Conservation (phyloP, 441 rosid species). For the Eruca vesicaria region DNA sequence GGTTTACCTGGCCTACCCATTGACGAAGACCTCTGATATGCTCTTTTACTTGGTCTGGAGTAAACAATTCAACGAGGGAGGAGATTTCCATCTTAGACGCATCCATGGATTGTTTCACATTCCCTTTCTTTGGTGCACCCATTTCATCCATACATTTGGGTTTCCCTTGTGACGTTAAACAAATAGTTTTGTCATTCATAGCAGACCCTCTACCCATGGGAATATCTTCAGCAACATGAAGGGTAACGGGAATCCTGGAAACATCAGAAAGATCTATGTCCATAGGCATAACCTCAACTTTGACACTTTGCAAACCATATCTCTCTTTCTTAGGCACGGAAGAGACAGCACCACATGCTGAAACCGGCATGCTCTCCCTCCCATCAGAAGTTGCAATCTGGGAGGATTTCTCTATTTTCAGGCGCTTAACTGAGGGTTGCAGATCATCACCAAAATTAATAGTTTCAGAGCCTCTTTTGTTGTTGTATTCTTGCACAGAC, state of each 20-base stretch:
- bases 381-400: constrained; percentile 43
- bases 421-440: constrained; percentile 73
- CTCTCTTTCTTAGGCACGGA: constrained; percentile 36
- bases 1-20: constrained; percentile 89
- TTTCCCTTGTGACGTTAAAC: too few species aligned
- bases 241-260: constrained; percentile 42
- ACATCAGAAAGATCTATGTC: constrained; percentile 40
- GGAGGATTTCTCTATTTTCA: constrained; percentile 61
- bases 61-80: constrained; percentile 82
- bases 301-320: constrained; percentile 46
- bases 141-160: constrained; percentile 59
- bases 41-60: constrained; percentile 85
- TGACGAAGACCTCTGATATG: constrained; percentile 86
- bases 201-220: too few species aligned
- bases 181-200: constrained; percentile 37
- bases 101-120: constrained; percentile 41
- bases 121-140: constrained; percentile 52
- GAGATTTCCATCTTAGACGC: constrained; percentile 79
- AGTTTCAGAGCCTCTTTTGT: constrained; percentile 37
- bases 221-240: constrained; percentile 33
- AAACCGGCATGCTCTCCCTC: constrained; percentile 36
- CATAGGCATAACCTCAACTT: constrained; percentile 53
- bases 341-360: not conserved
- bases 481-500: constrained; percentile 38
- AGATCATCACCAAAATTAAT: constrained; percentile 39